Evolutionary conservation across 257 asterid species (phyloP).

Genomic region (Buddleja alternifolia): DNA sequence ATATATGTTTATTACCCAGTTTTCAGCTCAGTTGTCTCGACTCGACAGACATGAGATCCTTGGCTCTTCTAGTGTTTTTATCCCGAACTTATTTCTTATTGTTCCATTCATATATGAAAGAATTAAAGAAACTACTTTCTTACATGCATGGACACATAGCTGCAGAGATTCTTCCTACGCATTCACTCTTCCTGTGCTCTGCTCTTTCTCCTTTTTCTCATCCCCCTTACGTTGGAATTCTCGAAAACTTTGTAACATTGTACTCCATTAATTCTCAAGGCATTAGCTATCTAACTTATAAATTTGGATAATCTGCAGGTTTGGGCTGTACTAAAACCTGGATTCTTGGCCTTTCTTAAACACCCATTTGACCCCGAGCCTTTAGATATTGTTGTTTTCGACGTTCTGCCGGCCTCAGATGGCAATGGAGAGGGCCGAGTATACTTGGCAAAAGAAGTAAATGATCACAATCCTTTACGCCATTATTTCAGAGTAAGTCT

Average conservation of each 20-base stretch:
- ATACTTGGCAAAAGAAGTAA: conserved; percentile 65
- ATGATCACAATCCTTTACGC: conserved; percentile 68
- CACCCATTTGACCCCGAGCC: conserved; percentile 61
- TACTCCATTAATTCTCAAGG: neutral
- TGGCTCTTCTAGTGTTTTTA: no score
- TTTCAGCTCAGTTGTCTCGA: no score
- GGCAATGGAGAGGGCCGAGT: conserved; percentile 66
- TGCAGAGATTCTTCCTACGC: no score
- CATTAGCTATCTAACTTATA: neutral
- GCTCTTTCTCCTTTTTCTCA: neutral
- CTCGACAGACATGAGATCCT: no score
- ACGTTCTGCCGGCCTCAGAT: conserved; percentile 67
- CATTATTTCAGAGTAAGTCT: conserved; percentile 62
- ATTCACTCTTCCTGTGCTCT: neutral
- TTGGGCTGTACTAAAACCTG: conserved; percentile 74
- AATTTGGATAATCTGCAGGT: conserved; percentile 46
- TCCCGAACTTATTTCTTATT: no score
- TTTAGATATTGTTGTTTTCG: conserved; percentile 63
- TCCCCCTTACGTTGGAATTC: neutral
- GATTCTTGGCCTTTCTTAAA: conserved; percentile 69
- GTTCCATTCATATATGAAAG: no score
- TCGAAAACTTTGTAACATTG: neutral
- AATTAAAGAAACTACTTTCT: no score
- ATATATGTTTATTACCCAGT: no score
- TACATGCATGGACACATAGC: no score